Percentiles rank a stretch among this genome's conserved stretches.
Conservation (phyloP, 495 filamentous ascomycete genomes). For the Trichoderma reesei region DNA sequence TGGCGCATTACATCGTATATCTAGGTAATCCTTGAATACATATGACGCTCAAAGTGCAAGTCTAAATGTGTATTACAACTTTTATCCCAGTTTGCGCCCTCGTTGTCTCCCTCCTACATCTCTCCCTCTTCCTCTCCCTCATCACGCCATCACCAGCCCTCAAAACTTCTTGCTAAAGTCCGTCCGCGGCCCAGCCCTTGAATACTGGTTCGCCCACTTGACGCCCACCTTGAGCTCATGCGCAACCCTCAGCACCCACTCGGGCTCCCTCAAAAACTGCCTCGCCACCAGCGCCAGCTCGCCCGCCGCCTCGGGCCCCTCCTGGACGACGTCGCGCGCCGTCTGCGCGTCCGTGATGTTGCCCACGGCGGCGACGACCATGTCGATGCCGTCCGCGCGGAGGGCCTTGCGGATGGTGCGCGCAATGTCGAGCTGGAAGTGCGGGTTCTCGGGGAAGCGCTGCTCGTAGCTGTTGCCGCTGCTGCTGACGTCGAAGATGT, state of each 20-base stretch:
- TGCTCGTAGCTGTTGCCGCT: conserved; percentile 56
- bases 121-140: neutral
- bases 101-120: too few relatives aligned
- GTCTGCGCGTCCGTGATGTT: conserved; percentile 54
- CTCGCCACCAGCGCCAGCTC: conserved; percentile 56
- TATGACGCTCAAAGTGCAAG: too few relatives aligned
- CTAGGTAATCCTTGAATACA: neutral
- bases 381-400: conserved; percentile 39
- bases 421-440: conserved; percentile 58
- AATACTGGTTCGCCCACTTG: conserved; percentile 46
- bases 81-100: too few relatives aligned
- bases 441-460: conserved; percentile 43
- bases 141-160: neutral
- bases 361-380: conserved; percentile 66
- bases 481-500: conserved; percentile 66
- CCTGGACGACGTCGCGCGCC: conserved; percentile 49
- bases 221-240: conserved; percentile 50
- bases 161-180: conserved; percentile 9
- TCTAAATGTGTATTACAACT: too few relatives aligned
- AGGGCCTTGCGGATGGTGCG: conserved; percentile 48
- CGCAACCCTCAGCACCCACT: conserved; percentile 54
- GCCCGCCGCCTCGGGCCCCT: conserved; percentile 38
- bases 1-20: neutral
- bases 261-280: conserved; percentile 57
- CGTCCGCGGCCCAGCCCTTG: conserved; percentile 12